phyloP scores from a whole-genome alignment of 139 green algal genomes.

The Deuterostichococcus epilithicus region DNA sequence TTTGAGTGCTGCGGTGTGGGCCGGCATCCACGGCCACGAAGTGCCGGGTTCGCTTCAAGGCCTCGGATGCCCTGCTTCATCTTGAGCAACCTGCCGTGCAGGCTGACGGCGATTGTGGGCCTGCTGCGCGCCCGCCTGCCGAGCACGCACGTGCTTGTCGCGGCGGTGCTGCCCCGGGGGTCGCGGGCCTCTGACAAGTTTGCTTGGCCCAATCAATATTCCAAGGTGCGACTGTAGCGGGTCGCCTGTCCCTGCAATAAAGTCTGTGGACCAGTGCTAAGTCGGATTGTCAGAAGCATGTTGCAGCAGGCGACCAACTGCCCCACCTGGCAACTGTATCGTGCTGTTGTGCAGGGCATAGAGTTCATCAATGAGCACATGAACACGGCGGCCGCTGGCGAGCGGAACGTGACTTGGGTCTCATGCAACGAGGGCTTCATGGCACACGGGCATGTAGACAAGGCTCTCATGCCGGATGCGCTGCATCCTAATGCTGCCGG shows the following conservation, averaged over 20 bases:
- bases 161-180: slow-evolving; percentile 22
- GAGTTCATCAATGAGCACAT: slow-evolving; percentile 12
- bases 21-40: too few species aligned
- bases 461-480: slow-evolving; percentile 24
- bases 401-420: slow-evolving; percentile 20
- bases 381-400: not conserved
- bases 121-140: slow-evolving; percentile 1
- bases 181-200: not conserved
- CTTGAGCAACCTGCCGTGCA: not conserved
- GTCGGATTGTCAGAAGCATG: too few species aligned
- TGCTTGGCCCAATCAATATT: slow-evolving; percentile 22
- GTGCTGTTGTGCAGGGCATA: not conserved
- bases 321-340: too few species aligned
- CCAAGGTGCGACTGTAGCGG: not conserved
- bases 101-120: not conserved
- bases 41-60: too few species aligned
- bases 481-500: slow-evolving; percentile 32
- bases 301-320: too few species aligned
- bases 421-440: slow-evolving; percentile 17
- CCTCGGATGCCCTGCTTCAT: not conserved
- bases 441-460: slow-evolving; percentile 2
- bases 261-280: too few species aligned
- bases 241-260: too few species aligned
- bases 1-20: too few species aligned
- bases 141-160: slow-evolving; percentile 9